phyloP scores from a whole-genome alignment of 1,284 basidiomycete genomes.

The Melanopsichium pennsylvanicum region DNA sequence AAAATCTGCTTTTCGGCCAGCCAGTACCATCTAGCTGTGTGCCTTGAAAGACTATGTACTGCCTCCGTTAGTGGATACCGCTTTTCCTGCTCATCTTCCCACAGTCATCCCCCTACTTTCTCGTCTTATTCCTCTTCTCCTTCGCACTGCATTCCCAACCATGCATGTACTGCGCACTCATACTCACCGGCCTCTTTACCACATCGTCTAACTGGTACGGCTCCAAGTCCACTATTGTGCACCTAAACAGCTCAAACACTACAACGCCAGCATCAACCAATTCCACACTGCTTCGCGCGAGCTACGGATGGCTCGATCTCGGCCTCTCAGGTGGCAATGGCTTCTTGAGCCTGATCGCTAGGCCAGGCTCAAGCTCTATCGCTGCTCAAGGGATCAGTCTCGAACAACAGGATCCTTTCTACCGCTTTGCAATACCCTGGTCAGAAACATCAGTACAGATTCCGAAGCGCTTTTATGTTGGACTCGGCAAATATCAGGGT shows the following conservation, averaged over 20 bases:
- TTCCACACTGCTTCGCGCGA: slow-evolving; percentile 7
- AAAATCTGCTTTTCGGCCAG: no score
- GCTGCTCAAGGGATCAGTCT: neutral
- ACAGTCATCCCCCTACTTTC: slow-evolving; percentile 52
- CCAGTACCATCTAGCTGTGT: no score
- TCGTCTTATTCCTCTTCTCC: slow-evolving; percentile 55
- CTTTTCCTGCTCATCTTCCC: slow-evolving; percentile 59
- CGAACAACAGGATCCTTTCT: neutral
- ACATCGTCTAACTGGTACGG: slow-evolving; percentile 52
- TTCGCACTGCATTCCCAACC: slow-evolving; percentile 56
- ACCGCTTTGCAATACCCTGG: slow-evolving; percentile 27
- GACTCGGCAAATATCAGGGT: slow-evolving; percentile 30
- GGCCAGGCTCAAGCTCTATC: neutral
- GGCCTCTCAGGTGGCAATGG: slow-evolving; percentile 35
- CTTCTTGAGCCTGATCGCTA: slow-evolving; percentile 23
- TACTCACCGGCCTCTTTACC: slow-evolving; percentile 51
- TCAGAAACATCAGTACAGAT: slow-evolving; percentile 16
- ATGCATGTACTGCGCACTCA: slow-evolving; percentile 59
- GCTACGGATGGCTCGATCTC: slow-evolving; percentile 35
- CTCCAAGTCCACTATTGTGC: neutral
- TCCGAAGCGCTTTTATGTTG: slow-evolving; percentile 36
- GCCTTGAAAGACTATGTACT: slow-evolving; percentile 40
- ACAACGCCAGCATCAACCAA: slow-evolving; percentile 3
- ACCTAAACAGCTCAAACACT: neutral
- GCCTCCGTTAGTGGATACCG: slow-evolving; percentile 61